Conservation (phyloP, 345 rosid species). For the Eucalyptus grandis region DNA sequence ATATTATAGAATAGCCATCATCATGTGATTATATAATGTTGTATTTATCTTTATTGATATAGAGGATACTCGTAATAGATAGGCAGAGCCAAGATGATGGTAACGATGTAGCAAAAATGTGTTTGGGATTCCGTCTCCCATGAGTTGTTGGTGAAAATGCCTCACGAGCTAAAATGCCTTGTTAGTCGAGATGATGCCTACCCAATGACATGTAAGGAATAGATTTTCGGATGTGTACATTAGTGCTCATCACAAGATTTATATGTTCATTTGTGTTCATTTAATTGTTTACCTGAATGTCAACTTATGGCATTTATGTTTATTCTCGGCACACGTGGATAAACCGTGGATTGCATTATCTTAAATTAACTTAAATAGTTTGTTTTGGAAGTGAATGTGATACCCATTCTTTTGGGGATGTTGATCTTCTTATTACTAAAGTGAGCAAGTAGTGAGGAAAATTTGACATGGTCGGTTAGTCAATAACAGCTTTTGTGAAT, state of each 20-base stretch:
- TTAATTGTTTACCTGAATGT: background rate
- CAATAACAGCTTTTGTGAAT: background rate
- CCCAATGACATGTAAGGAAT: accelerated
- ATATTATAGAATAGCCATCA: background rate
- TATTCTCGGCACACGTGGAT: background rate
- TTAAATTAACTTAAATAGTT: background rate
- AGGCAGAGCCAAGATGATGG: accelerated
- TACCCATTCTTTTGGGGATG: background rate
- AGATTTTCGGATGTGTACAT: accelerated
- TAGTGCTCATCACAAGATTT: background rate
- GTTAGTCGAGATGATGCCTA: background rate
- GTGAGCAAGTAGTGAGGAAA: background rate
- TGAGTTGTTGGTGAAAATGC: background rate
- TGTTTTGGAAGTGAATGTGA: background rate
- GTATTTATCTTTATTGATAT: background rate
- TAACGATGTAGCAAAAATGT: too few species aligned
- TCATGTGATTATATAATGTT: background rate
- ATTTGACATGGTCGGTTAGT: background rate
- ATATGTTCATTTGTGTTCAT: accelerated
- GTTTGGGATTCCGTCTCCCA: background rate
- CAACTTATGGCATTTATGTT: background rate
- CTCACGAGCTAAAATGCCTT: background rate
- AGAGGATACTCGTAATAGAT: background rate
- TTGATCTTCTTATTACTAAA: background rate
- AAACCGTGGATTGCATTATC: background rate